These are phyloP conservation scores for Scheffersomyces segobiensis DNA, from an alignment of 1,139 yeast species.

Conservation along the genomic window DNA sequence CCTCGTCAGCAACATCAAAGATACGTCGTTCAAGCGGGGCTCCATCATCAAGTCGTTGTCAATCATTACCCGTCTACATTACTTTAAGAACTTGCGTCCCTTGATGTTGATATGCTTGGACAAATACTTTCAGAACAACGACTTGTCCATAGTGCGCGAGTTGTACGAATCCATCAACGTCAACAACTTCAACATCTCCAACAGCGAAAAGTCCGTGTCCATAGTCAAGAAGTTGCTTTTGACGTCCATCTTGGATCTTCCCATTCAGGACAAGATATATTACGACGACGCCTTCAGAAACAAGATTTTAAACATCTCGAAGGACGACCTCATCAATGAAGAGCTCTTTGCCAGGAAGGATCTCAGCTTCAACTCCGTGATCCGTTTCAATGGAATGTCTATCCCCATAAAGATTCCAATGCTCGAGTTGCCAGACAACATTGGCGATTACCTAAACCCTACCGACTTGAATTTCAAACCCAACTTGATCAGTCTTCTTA, in stretches of 20 bases:
- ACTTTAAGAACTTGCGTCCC: slow-evolving; percentile 61
- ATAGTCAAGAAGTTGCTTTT: slow-evolving; percentile 40
- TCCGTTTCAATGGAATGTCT: slow-evolving; percentile 39
- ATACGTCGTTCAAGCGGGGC: slow-evolving; percentile 51
- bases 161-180: slow-evolving; percentile 39
- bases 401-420: slow-evolving; percentile 47
- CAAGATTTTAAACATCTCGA: slow-evolving; percentile 41
- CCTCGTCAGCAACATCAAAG: slow-evolving; percentile 53
- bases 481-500: slow-evolving; percentile 39
- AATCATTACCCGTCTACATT: slow-evolving; percentile 50
- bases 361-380: slow-evolving; percentile 43
- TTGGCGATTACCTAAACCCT: slow-evolving; percentile 52
- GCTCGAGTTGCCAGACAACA: slow-evolving; percentile 39
- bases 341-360: slow-evolving; percentile 46
- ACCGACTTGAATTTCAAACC: slow-evolving; percentile 47
- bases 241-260: slow-evolving; percentile 48
- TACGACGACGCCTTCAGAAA: slow-evolving; percentile 41
- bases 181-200: slow-evolving; percentile 31
- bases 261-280: slow-evolving; percentile 46
- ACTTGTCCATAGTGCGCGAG: slow-evolving; percentile 19
- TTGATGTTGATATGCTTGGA: slow-evolving; percentile 56
- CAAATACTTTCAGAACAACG: slow-evolving; percentile 34
- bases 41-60: slow-evolving; percentile 58
- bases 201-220: slow-evolving; percentile 29
- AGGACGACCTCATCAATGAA: slow-evolving; percentile 21